These are phyloP conservation scores for Paratrimastix pyriformis DNA, from an alignment of 78 protist genomes.

Conservation along the genomic window DNA sequence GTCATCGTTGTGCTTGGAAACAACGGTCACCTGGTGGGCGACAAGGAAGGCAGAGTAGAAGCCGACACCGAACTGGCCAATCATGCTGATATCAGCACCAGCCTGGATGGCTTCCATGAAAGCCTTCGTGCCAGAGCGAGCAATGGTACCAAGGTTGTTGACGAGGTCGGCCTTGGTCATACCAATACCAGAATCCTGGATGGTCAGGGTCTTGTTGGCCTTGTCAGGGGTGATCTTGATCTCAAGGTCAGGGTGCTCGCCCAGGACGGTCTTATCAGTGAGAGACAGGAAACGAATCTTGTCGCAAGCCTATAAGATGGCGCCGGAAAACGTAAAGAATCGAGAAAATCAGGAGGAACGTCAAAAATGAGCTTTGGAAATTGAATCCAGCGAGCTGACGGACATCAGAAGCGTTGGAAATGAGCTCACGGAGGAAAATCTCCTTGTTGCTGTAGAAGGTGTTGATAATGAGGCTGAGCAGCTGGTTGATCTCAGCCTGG, in stretches of 20 bases:
- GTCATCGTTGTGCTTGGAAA: conserved; percentile 96
- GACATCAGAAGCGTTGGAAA: conserved; percentile 5
- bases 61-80: conserved; percentile 99
- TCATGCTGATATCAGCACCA: conserved; percentile 94
- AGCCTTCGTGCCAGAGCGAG: conserved; percentile 93
- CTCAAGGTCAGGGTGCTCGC: conserved; percentile 69
- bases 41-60: conserved; percentile 99
- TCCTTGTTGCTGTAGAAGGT: conserved; percentile 22
- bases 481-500: background rate
- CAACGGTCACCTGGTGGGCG: conserved; percentile 90
- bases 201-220: conserved; percentile 73
- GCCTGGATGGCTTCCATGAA: conserved; percentile 91
- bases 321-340: too few species aligned
- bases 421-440: conserved; percentile 28
- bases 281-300: conserved; percentile 88
- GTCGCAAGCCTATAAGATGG: conserved; percentile 64
- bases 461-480: conserved; percentile 27
- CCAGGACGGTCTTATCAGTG: conserved; percentile 80
- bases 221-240: conserved; percentile 86
- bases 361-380: conserved; percentile 27
- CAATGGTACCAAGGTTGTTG: conserved; percentile 98
- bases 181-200: conserved; percentile 97
- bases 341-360: too few species aligned
- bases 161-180: conserved; percentile 98
- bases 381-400: background rate